Evolutionary conservation across 495 filamentous ascomycete species (phyloP), one percentile per base, ranked within the genome.

Genomic region (Annulohypoxylon nitens): DNA sequence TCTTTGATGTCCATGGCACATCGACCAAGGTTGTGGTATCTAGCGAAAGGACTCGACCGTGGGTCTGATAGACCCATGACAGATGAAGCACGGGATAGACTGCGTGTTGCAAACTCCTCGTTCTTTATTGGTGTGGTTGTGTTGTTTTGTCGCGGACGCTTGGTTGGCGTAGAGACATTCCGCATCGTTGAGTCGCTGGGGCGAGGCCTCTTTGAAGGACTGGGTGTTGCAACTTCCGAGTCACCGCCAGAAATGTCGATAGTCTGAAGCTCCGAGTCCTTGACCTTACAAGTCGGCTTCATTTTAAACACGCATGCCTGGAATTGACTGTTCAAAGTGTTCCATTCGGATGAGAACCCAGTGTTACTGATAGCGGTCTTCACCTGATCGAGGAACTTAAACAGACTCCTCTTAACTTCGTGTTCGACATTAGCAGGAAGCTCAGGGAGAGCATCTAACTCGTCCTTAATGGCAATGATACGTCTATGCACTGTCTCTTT

Each of bases 401-500:
- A 66, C 0, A 88, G 67, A 20, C 80, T 82, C 23, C 74, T 75
- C 57, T 81, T 84, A 0, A 88, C 82, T 10, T 84, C 81, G 16
- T 86, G 77, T 57, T 86, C 86, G 0, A 85, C 83, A 23, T 86
- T 85, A 0, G 55, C 18, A 0, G 89, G 88, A 0, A 90, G 86
- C 23, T 90, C 86, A 0, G 91, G 90, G 0, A 91, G 78, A 0
- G 71, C 76, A 0, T 71, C 68, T 0, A 93, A 78, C 57, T 89
- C 81, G 0, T 64, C 45, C 1, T 88, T 78, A 12, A 92, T 86
- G 0, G 78, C 71, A 0, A 71, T 63, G 0, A 87, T 82, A 2
- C 86, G 87, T 4, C 79, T 75, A 4, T 87, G 69, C 1, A 94
- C 88, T 58, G 90, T 85, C 0, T 83, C 63, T 37, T 87, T 87